Conservation (phyloP, 169 alveolate species). For the Eimeria acervulina region DNA sequence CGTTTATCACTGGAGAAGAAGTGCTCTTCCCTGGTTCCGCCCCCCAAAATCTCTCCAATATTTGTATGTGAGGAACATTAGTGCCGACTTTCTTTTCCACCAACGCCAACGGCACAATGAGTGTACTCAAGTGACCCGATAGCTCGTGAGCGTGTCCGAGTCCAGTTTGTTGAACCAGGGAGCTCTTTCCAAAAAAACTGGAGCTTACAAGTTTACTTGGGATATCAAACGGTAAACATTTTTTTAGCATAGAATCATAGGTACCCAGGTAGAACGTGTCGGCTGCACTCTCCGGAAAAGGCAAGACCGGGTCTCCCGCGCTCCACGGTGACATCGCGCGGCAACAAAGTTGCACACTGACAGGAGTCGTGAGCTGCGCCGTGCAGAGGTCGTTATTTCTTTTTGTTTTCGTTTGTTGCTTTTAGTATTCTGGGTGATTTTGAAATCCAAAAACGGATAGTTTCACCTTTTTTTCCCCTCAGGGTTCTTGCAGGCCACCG, state of each 20-base stretch:
- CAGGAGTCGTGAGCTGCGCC: conserved; percentile 41
- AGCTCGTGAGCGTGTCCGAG: not conserved
- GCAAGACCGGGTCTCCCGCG: conserved; percentile 26
- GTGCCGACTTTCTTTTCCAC: not conserved
- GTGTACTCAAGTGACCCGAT: conserved; percentile 41
- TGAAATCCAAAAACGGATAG: conserved; percentile 56
- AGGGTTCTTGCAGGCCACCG: conserved; percentile 44
- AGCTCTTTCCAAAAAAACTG: not conserved
- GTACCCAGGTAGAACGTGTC: not conserved
- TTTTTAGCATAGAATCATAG: not conserved
- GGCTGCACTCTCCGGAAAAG: not conserved
- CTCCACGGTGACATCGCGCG: conserved; percentile 79
- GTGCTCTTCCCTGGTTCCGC: not conserved
- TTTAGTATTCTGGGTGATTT: conserved; percentile 54
- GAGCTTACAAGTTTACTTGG: not conserved
- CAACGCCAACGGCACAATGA: not conserved
- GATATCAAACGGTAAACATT: not conserved
- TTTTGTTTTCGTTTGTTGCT: conserved; percentile 68
- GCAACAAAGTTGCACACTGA: conserved; percentile 73
- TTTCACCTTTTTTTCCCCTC: conserved; percentile 41
- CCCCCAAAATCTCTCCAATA: not conserved
- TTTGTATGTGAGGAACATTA: not conserved
- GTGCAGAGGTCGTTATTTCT: not conserved
- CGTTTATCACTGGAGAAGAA: not conserved
- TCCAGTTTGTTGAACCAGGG: not conserved